Percentiles rank a stretch among this genome's conserved stretches.
These are phyloP conservation scores for Colletotrichum musicola DNA, from an alignment of 2,329 filamentous ascomycete genomes.

Conservation along the genomic window DNA sequence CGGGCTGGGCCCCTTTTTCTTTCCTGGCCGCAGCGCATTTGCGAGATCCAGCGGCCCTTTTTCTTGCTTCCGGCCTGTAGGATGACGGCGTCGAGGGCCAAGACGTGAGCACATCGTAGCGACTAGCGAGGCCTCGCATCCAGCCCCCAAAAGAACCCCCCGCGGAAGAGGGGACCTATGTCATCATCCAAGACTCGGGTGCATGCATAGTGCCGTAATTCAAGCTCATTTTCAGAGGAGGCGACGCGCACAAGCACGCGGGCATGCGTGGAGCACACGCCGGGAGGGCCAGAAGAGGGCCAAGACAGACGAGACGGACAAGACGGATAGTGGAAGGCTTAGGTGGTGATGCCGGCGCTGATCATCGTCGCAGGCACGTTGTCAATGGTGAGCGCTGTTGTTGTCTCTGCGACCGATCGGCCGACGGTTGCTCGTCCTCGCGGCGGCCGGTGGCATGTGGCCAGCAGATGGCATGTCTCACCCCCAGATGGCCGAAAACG, in stretches of 20 bases:
- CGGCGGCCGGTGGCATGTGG: constrained; percentile 6
- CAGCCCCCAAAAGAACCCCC: neutral
- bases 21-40: constrained; percentile 3
- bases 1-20: neutral
- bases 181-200: constrained; percentile 36
- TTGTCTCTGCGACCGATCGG: neutral
- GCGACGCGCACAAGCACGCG: neutral
- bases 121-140: constrained; percentile 3
- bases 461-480: constrained; percentile 7
- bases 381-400: neutral
- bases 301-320: constrained; percentile 28
- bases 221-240: constrained; percentile 18
- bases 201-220: constrained; percentile 34
- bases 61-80: constrained; percentile 7
- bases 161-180: constrained; percentile 19
- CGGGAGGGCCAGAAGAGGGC: neutral
- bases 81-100: constrained; percentile 28
- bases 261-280: constrained; percentile 10
- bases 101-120: neutral
- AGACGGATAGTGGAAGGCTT: constrained; percentile 30
- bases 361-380: constrained; percentile 33
- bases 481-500: neutral
- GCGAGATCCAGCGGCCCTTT: constrained; percentile 1
- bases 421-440: neutral
- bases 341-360: constrained; percentile 21